Conservation (phyloP, 1,139 yeast species). For the Ogataea hybrid region DNA sequence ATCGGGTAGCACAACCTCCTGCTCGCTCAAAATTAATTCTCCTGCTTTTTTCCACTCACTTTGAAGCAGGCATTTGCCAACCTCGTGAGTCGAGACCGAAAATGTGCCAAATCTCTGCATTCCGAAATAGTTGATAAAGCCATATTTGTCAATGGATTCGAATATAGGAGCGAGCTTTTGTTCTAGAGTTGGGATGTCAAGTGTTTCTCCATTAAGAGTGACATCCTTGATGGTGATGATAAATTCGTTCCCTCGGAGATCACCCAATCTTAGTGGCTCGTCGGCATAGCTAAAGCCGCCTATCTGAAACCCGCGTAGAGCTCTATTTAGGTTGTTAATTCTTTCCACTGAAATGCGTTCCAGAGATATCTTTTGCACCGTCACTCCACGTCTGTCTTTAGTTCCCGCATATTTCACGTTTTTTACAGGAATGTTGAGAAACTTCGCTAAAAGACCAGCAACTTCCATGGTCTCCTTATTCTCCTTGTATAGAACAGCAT, state of each 20-base stretch:
- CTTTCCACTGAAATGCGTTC: slow-evolving; percentile 75
- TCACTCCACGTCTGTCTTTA: slow-evolving; percentile 93
- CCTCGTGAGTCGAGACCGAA: slow-evolving; percentile 82
- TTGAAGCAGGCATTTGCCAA: slow-evolving; percentile 71
- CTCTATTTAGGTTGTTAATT: slow-evolving; percentile 70
- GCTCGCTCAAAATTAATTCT: slow-evolving; percentile 77
- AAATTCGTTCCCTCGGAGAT: slow-evolving; percentile 84
- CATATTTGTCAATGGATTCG: slow-evolving; percentile 56
- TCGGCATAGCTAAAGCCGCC: slow-evolving; percentile 78
- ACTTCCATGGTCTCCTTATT: slow-evolving; percentile 98
- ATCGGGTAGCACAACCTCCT: slow-evolving; percentile 78
- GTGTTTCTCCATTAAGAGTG: slow-evolving; percentile 32
- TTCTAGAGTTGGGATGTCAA: slow-evolving; percentile 37
- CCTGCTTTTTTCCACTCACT: slow-evolving; percentile 81
- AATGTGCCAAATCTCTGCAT: slow-evolving; percentile 98
- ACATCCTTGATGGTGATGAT: slow-evolving; percentile 79
- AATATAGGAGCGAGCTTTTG: slow-evolving; percentile 52
- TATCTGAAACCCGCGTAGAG: no score
- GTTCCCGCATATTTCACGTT: slow-evolving; percentile 87
- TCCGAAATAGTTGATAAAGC: slow-evolving; percentile 92
- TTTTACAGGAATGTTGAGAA: slow-evolving; percentile 70
- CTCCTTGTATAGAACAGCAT: slow-evolving; percentile 84
- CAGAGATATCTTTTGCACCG: slow-evolving; percentile 80
- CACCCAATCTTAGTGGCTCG: slow-evolving; percentile 69
- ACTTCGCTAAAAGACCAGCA: slow-evolving; percentile 68